Evolutionary conservation across 768 basidiomycete genomes (phyloP), one percentile per base, ranked within the genome.

Genomic region (Podaxis sp.): DNA sequence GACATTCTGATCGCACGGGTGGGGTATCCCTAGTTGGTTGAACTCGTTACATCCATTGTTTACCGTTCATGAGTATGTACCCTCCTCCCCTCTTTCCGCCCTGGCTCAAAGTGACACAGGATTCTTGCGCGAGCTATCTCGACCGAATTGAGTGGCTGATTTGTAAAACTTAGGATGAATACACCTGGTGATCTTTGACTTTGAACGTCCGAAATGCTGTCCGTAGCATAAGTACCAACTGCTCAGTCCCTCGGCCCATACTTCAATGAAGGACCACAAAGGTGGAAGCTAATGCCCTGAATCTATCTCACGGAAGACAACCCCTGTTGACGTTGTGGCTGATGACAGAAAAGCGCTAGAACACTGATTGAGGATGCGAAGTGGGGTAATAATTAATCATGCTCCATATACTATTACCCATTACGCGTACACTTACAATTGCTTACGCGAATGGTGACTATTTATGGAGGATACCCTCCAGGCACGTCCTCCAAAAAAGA

Each of bases 11-110:
- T 51, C 25, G 18, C 13, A 40, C 46, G 14, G 53, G 32, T 18
- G 47, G 47, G 7, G 0, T 23, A 7, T 1, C 18, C 44, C 14
- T 60, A 86, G 84, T 72, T 87, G 85, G 85, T 66, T 87, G 50
- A 86, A 87, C 67, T 68, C 75, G 2, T 71, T 88, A 42, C 85
- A 87, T 67, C 86, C 85, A 27, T 64, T 87, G 18, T 88, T 85
- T 65, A 83, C 84, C 23, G 78, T 88, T 59, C 86, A 87, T 65
- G 75, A 83, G 86, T 86, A 65, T 64, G 81, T 71, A 36, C 32
- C 61, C 38, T 13, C 16, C 27, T 42, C 38, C 11, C 11, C 23
- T 37, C 9, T 46, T 50, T n/a, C 18, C 9, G 5, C 16, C 16
- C 27, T 47, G 27, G 46, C 50, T 52, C 54, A 23, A 35, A 21